Base-by-base conservation (phyloP, 306 rosid species). In the Lathyrus sativus region DNA sequence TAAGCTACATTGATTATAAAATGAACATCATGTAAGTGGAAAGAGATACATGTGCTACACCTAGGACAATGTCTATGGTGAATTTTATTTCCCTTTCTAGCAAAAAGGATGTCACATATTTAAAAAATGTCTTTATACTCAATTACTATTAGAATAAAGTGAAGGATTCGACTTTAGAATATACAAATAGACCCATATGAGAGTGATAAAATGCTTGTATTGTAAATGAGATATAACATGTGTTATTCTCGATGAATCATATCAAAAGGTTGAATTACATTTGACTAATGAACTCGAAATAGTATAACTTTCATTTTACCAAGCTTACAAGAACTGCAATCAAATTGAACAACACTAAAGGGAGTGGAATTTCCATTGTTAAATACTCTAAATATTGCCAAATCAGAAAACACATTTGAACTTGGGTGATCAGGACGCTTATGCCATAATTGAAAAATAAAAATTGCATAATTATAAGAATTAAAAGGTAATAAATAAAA, bases 321-420 rank as follows among this genome's bases (percentile, higher is more conserved):
- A 11, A 42, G n/a, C 11, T 42, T 42, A 42, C 46, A 56, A 28
- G 62, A 56, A 56, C 7, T 62, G 50, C 33, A 62, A 62, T 62
- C 49, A 39, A 62, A 62, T 18, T 62, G 15, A 39, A 62, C 6
- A 62, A 2, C 15, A 38, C 49, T 62, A 62, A 62, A 46, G 10
- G 50, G 39, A 18, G 15, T 15, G 29, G 48, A 37, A 11, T 38
- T 7, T 58, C 33, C 12, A 58, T 37, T 41, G 3, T 9, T 11
- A 41, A 11, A n/a, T 11, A 42, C 46, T 9, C 0, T 2, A 42
- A 4, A 42, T 42, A 9, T 10, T 11, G 8, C 1, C 44, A 33
- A 59, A 3, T 59, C 65, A 31, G 33, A 15, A 62, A 15, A 15
- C 15, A 38, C 35, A 62, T 18, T 38, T 10, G 67, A 38, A 49